Evolutionary conservation across 345 rosid species (phyloP).

Genomic region (Dipteronia sinensis): DNA sequence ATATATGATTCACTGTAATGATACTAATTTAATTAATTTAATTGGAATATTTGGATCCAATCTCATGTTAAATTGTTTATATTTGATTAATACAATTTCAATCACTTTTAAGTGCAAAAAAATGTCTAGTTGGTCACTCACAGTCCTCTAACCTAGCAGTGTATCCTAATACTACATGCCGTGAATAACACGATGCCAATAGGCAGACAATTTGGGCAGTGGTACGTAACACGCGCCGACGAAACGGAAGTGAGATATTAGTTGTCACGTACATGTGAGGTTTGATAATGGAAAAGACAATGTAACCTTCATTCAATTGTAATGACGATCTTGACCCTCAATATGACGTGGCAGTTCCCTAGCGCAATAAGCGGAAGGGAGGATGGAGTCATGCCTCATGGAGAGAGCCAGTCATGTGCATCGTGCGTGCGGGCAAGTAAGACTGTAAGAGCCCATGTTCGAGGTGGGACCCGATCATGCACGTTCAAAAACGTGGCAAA

Average conservation of each 20-base stretch:
- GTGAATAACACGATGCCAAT: background rate
- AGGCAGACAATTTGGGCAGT: background rate
- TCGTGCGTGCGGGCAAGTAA: constrained; percentile 52
- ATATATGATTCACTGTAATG: no score
- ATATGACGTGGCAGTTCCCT: constrained; percentile 26
- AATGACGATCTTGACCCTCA: constrained; percentile 15
- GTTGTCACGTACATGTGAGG: constrained; percentile 44
- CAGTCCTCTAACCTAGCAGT: constrained; percentile 4
- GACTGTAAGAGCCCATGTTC: constrained; percentile 36
- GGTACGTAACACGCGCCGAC: background rate
- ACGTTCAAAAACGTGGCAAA: constrained; percentile 31
- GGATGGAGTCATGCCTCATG: no score
- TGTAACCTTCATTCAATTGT: constrained; percentile 22
- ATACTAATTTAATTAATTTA: background rate
- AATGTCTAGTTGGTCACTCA: constrained; percentile 7
- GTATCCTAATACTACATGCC: background rate
- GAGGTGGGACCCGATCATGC: constrained; percentile 39
- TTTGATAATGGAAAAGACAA: constrained; percentile 34
- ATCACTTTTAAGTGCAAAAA: background rate
- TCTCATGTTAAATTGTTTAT: background rate
- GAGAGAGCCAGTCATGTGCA: constrained; percentile 45
- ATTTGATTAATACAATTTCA: background rate
- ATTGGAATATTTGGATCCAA: background rate
- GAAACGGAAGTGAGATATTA: constrained; percentile 4
- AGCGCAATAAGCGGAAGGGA: constrained; percentile 34